These are phyloP conservation scores for Trichosporon sp. DNA, from an alignment of 1,284 basidiomycete genomes.

Conservation along the genomic window DNA sequence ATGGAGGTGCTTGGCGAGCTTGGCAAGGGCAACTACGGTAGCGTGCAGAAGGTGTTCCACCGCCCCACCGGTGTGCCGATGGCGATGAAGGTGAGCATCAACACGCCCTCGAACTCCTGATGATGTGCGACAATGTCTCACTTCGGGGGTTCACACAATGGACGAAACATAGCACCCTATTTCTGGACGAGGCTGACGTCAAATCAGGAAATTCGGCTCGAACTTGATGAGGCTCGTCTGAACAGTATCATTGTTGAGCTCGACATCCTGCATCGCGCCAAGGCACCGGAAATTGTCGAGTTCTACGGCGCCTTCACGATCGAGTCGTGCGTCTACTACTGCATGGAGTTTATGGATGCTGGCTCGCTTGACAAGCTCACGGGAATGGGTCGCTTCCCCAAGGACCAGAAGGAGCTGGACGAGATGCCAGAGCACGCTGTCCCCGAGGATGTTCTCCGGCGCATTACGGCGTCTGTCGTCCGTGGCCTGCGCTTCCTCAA, in stretches of 20 bases:
- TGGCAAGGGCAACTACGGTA: slow-evolving; percentile 94
- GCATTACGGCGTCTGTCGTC: slow-evolving; percentile 77
- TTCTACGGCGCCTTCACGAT: slow-evolving; percentile 99
- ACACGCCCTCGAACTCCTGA: not conserved
- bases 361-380: slow-evolving; percentile 85
- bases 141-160: not conserved
- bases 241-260: slow-evolving; percentile 98
- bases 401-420: not conserved
- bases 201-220: slow-evolving; percentile 88
- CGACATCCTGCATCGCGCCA: slow-evolving; percentile 90
- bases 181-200: slow-evolving; percentile 1
- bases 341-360: slow-evolving; percentile 99
- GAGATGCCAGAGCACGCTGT: slow-evolving; percentile 45
- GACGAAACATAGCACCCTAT: not conserved
- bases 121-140: not conserved
- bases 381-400: slow-evolving; percentile 41
- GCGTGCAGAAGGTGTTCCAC: slow-evolving; percentile 91
- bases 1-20: slow-evolving; percentile 78
- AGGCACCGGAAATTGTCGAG: slow-evolving; percentile 87
- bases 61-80: slow-evolving; percentile 90
- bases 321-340: slow-evolving; percentile 97
- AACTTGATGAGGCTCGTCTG: slow-evolving; percentile 88
- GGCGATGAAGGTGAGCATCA: slow-evolving; percentile 85
- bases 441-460: slow-evolving; percentile 77
- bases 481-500: slow-evolving; percentile 93